Base-by-base conservation (phyloP, 1,284 basidiomycete genomes). In the Schizophyllum amplum region DNA sequence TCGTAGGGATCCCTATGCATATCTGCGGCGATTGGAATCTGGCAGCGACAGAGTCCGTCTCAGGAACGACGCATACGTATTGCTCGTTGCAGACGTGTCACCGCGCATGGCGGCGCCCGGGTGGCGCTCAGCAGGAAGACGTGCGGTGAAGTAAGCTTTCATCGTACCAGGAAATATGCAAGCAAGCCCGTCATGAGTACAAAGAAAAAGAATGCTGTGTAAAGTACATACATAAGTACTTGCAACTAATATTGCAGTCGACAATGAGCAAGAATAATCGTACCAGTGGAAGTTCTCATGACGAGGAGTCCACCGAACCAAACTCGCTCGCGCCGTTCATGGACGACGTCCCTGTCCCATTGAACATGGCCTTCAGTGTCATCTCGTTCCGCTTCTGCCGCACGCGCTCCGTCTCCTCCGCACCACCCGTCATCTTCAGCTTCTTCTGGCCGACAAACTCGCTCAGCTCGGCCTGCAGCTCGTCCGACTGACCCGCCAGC, bases 351-450 rank as follows among this genome's bases (percentile, higher is more conserved):
- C 66, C 66, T 17, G 48, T 50, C 3, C 71, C 72, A 60, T 71
- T 81, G 68, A 94, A 93, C 91, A 97, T 95, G 26, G 88, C 88
- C 73, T 87, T 92, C 59, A 98, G 72, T 21, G 90, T 86, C 72
- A 85, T 72, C 55, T 95, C 94, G 66, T 90, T 92, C 67, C 85
- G 78, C 68, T 83, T 83, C 75, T 92, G 88, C 62, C 94, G 76
- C 63, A 94, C 79, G 51, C 94, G 77, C 72, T 97, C 94, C 15
- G 78, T 81, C 75, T 97, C 94, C 69, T 96, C 94, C 22, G 92
- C 87, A 5, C 94, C 94, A 51, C 94, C 94, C 21, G 94, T 98
- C 90, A 93, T 90, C 76, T 86, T 91, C 68, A 98, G 72, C 73
- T 87, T 94, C 75, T 89, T 89, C 56, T 84, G 82, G 1, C 74